These are phyloP conservation scores for Diospyros kaki DNA, from an alignment of 148 eudicot genomes.

Conservation along the genomic window DNA sequence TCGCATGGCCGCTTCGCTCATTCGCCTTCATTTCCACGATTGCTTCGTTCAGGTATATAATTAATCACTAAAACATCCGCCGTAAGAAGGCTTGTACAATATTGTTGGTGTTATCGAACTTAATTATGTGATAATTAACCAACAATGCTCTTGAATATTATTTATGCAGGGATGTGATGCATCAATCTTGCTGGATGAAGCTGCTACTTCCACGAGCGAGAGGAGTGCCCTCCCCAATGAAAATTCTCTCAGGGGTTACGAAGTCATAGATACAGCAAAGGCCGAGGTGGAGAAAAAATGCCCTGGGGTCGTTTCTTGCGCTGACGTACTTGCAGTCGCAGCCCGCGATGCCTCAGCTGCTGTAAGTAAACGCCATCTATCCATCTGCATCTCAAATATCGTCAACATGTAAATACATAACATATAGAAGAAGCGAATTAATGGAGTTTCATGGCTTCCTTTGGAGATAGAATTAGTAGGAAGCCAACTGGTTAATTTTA, in stretches of 20 bases:
- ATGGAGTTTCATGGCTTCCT: not conserved
- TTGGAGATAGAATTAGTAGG: too few species aligned
- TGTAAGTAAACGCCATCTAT: conserved; percentile 23
- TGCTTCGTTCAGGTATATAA: too few species aligned
- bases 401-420: not conserved
- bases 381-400: not conserved
- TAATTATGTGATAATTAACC: too few species aligned
- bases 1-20: too few species aligned
- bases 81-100: too few species aligned
- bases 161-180: conserved; percentile 26
- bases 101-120: too few species aligned
- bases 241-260: conserved; percentile 18
- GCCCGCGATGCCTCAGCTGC: conserved; percentile 14
- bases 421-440: not conserved
- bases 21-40: too few species aligned
- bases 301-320: conserved; percentile 22
- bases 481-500: too few species aligned
- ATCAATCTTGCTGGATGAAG: conserved; percentile 31
- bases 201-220: conserved; percentile 19
- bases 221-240: conserved; percentile 12
- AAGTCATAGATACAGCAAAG: not conserved
- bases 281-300: not conserved
- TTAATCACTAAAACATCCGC: too few species aligned
- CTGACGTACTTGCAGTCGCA: conserved; percentile 4
- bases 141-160: not conserved